phyloP scores from a whole-genome alignment of 306 rosid genomes.

The Alnus glutinosa region DNA sequence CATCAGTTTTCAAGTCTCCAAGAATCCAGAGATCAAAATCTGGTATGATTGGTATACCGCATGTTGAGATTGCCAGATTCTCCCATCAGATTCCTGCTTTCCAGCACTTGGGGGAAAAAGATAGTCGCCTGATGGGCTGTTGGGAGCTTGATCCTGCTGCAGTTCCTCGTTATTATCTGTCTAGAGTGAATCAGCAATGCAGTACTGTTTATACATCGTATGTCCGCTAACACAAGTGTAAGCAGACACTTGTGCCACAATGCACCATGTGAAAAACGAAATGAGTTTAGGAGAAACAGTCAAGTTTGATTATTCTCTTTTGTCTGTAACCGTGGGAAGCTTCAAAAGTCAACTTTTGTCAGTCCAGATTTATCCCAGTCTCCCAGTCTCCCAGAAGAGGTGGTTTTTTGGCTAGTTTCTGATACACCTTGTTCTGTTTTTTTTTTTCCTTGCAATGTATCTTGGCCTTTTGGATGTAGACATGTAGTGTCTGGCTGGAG shows the following conservation, averaged over 20 bases:
- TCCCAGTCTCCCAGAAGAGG: no score
- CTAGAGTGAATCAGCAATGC: slow-evolving; percentile 28
- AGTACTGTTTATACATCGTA: slow-evolving; percentile 5
- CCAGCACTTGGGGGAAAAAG: slow-evolving; percentile 40
- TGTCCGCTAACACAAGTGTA: slow-evolving; percentile 14
- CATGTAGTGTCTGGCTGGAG: not conserved
- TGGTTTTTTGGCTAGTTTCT: not conserved
- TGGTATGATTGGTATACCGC: slow-evolving; percentile 37
- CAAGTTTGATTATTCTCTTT: not conserved
- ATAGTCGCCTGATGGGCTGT: slow-evolving; percentile 47
- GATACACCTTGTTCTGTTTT: not conserved
- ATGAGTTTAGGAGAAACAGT: not conserved
- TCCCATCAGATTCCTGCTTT: slow-evolving; percentile 65
- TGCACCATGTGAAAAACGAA: not conserved
- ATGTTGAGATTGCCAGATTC: slow-evolving; percentile 45
- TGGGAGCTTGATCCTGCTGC: slow-evolving; percentile 70
- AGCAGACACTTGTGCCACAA: not conserved
- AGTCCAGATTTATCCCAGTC: not conserved
- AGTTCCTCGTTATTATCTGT: slow-evolving; percentile 32
- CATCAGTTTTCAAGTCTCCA: slow-evolving; percentile 51
- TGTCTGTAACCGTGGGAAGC: not conserved
- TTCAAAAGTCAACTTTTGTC: not conserved
- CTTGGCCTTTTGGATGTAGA: not conserved
- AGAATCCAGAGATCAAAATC: slow-evolving; percentile 54
- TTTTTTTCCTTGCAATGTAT: not conserved